Conservation (phyloP, 441 rosid species). For the Brassica hybrid region DNA sequence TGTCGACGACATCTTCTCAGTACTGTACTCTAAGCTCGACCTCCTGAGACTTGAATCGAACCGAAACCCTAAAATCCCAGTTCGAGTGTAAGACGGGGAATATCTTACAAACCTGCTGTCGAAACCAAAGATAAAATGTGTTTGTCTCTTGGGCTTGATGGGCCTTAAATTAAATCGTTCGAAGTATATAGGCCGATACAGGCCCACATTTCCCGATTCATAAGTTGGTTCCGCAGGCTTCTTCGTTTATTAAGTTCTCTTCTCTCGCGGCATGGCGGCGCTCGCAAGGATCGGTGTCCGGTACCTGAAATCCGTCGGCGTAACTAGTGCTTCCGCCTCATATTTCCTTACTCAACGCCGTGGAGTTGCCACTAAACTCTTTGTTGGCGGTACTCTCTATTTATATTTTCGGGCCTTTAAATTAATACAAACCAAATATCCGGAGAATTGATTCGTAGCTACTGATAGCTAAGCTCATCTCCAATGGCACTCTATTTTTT, state of each 20-base stretch:
- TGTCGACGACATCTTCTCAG: constrained; percentile 80
- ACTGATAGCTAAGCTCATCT: too few relatives aligned
- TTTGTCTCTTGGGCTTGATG: too few relatives aligned
- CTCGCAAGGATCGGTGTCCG: constrained; percentile 48
- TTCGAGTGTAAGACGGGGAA: neutral
- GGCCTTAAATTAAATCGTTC: neutral
- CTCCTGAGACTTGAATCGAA: constrained; percentile 12
- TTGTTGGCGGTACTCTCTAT: constrained; percentile 57
- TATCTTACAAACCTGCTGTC: neutral
- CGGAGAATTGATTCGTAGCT: too few relatives aligned
- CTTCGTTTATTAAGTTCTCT: neutral
- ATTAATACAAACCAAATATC: too few relatives aligned
- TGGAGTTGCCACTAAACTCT: constrained; percentile 76
- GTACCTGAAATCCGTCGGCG: constrained; percentile 28
- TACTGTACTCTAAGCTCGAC: neutral
- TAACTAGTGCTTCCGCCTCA: constrained; percentile 27
- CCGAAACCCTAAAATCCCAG: constrained; percentile 29
- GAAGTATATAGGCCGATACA: neutral
- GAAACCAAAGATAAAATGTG: too few relatives aligned
- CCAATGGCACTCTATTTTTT: too few relatives aligned
- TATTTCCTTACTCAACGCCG: constrained; percentile 56
- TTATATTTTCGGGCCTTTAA: too few relatives aligned
- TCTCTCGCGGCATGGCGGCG: constrained; percentile 50
- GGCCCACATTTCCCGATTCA: neutral
- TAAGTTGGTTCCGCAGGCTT: neutral